phyloP scores from a whole-genome alignment of 83 land plant genomes.

The Diphasiastrum complanatum region DNA sequence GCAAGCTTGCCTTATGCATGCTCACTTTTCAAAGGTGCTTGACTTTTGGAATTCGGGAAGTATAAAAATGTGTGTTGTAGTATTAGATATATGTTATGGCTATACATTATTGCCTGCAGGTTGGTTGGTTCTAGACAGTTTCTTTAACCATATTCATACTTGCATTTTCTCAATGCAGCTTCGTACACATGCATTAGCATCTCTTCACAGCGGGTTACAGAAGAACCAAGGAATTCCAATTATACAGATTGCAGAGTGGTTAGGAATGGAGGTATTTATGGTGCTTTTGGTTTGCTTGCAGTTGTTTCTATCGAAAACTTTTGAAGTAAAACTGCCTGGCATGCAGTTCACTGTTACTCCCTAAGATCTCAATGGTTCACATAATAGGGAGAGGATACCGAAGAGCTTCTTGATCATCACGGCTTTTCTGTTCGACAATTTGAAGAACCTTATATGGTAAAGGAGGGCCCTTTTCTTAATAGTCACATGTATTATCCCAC shows the following conservation, averaged over 20 bases:
- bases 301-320: not conserved
- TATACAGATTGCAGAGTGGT: slow-evolving; percentile 59
- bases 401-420: slow-evolving; percentile 62
- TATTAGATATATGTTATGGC: not conserved
- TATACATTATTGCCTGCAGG: not conserved
- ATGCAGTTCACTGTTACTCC: not conserved
- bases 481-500: slow-evolving; percentile 46
- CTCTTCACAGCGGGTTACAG: slow-evolving; percentile 72
- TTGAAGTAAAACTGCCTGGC: not conserved
- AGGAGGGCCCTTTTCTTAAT: slow-evolving; percentile 74
- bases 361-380: not conserved
- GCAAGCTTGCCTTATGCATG: slow-evolving; percentile 99
- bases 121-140: not conserved
- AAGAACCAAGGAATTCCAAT: slow-evolving; percentile 86
- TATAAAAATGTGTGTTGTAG: not conserved
- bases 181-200: slow-evolving; percentile 84
- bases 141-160: not conserved
- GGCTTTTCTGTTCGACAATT: slow-evolving; percentile 62
- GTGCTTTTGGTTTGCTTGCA: not conserved
- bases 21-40: slow-evolving; percentile 90
- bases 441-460: slow-evolving; percentile 80
- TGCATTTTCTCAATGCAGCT: slow-evolving; percentile 32
- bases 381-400: slow-evolving; percentile 67
- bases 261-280: slow-evolving; percentile 80
- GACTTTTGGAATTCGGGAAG: not conserved